Percentiles rank a stretch among this genome's conserved stretches.
These are phyloP conservation scores for Paramecium octaurelia DNA, from an alignment of 73 alveolate genomes.

Conservation along the genomic window DNA sequence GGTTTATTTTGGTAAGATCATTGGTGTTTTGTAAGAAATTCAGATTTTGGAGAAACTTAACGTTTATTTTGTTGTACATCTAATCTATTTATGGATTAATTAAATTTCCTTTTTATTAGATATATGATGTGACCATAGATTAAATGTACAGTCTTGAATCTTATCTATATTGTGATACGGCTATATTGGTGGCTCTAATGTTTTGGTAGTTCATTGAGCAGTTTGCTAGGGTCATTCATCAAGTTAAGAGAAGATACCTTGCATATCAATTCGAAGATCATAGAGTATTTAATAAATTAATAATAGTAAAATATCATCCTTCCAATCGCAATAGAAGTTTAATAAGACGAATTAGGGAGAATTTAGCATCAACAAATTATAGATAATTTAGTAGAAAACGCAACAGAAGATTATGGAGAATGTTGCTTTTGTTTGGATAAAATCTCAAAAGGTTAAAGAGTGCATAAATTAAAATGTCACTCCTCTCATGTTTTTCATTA, in stretches of 20 bases:
- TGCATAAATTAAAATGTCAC: background rate
- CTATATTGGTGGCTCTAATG: background rate
- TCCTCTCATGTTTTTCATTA: background rate
- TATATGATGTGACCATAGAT: background rate
- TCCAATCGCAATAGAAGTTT: background rate
- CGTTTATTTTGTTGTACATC: background rate
- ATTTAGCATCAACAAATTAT: background rate
- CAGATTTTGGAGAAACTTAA: background rate
- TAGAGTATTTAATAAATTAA: background rate
- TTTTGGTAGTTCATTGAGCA: background rate
- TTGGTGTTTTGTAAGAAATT: background rate
- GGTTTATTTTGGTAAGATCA: background rate
- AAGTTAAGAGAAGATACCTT: background rate
- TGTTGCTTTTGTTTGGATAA: background rate
- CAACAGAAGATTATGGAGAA: background rate
- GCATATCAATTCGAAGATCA: background rate
- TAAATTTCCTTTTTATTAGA: background rate
- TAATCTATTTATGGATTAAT: background rate
- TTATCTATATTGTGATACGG: background rate
- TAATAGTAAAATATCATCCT: background rate
- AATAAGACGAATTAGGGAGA: background rate
- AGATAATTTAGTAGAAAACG: background rate
- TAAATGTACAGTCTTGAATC: background rate
- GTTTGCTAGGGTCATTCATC: background rate
- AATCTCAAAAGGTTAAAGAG: background rate